Conservation (phyloP, 768 basidiomycete genomes). For the Auricularia sp. region DNA sequence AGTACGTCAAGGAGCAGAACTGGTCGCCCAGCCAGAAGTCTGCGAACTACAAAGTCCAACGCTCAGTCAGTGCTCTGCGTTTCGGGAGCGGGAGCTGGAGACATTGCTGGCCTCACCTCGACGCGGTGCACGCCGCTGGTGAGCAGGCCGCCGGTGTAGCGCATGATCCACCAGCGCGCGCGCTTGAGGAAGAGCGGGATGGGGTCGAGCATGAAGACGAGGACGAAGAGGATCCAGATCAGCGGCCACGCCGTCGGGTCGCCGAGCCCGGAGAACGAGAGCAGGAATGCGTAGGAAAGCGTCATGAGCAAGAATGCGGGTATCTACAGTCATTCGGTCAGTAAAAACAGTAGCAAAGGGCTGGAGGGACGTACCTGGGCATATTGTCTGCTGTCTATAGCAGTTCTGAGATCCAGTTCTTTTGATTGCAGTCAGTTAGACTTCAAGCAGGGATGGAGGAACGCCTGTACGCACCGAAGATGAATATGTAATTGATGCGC, state of each 20-base stretch:
- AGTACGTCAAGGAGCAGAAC: constrained; percentile 69
- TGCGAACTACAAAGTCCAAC: constrained; percentile 40
- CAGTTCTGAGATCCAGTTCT: constrained; percentile 65
- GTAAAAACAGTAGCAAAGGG: not conserved
- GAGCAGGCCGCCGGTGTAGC: constrained; percentile 50
- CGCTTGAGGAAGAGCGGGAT: constrained; percentile 51
- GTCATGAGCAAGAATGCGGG: constrained; percentile 71
- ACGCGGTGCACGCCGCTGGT: constrained; percentile 62
- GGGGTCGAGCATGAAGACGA: constrained; percentile 62
- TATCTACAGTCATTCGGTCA: constrained; percentile 34
- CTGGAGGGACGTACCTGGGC: constrained; percentile 39
- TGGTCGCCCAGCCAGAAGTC: constrained; percentile 92
- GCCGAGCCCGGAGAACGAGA: constrained; percentile 66
- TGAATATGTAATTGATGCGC: constrained; percentile 89
- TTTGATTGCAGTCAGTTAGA: constrained; percentile 2
- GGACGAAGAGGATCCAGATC: constrained; percentile 63
- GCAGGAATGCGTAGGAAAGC: constrained; percentile 73
- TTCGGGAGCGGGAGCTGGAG: not conserved
- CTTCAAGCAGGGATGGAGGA: constrained; percentile 4
- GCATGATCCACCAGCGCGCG: constrained; percentile 76
- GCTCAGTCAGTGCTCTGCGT: not conserved
- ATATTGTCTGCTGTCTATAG: constrained; percentile 71
- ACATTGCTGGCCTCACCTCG: constrained; percentile 43
- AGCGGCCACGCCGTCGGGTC: constrained; percentile 70
- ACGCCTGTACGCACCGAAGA: constrained; percentile 51